Conservation (phyloP, 2,329 filamentous ascomycete species). For the Herpotrichia juniperi region DNA sequence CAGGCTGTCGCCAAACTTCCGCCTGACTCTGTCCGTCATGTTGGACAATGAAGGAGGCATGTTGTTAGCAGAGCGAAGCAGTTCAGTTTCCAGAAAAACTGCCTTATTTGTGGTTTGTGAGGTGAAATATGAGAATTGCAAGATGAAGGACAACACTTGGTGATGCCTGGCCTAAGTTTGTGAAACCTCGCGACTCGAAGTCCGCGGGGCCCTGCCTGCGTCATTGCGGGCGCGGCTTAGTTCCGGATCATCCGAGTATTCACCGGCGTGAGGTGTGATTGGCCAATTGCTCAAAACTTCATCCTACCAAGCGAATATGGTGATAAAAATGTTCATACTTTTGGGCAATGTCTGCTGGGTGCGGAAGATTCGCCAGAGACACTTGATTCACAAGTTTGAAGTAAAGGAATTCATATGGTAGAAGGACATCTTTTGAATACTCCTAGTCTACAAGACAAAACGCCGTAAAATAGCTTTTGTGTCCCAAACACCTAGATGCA, state of each 20-base stretch:
- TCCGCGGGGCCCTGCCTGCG: background rate
- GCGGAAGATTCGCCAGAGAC: no score
- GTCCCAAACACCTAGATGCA: background rate
- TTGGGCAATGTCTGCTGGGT: no score
- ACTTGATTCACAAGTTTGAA: no score
- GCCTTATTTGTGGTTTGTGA: no score
- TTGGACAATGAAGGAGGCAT: conserved; percentile 17
- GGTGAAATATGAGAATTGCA: no score
- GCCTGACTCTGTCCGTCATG: conserved; percentile 30
- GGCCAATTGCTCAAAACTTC: background rate
- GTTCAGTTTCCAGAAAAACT: no score
- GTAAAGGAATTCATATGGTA: background rate
- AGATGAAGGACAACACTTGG: no score
- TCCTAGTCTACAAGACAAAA: background rate
- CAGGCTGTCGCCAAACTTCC: conserved; percentile 35
- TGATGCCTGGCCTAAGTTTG: no score
- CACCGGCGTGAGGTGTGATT: background rate
- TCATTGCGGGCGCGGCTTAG: no score
- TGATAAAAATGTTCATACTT: background rate
- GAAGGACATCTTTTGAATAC: background rate
- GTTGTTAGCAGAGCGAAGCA: no score
- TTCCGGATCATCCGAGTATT: background rate
- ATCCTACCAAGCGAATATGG: background rate
- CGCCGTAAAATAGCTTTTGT: background rate
- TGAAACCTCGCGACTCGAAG: no score